Base-by-base conservation (phyloP, 2,329 filamentous ascomycete species). In the Cladorrhinum sp. region DNA sequence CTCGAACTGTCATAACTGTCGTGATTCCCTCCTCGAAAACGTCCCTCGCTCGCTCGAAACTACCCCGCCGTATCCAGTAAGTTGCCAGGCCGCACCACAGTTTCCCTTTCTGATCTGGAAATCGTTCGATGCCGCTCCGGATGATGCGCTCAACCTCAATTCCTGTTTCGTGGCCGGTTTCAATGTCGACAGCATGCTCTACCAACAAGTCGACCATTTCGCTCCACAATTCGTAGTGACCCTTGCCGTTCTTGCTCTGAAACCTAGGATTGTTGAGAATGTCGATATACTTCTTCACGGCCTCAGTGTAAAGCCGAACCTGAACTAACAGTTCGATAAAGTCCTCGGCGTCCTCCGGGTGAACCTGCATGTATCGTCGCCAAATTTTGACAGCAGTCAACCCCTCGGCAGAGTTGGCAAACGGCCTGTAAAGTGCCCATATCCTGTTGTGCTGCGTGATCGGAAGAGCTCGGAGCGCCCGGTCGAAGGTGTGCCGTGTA, bases 121-220 rank as follows among this genome's bases (percentile, higher is more conserved):
- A 99, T 64, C 92, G 86, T 60, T 87, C 81, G 65, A 99, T 94
- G 12, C 95, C 95, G 72, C 93, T 98, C 67, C 92, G 86, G 66
- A 99, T 90, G 70, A 99, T 97, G 63, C 86, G 86, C 71, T 98
- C 93, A 20, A 96, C 92, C 70, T 96, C 88, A 68, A 98, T 92
- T 30, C 91, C 92, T 16, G 85, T 85, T 69, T 94, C 90, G 65
- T 91, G 85, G 14, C 88, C 87, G 5, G 91, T 90, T 69, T 95
- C 86, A 54, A 99, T 87, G 48, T 96, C 86, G 68, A 88, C 89
- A 3, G 95, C 95, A 73, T 96, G 92, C 62, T 90, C 90, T 49
- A 99, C 96, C 51, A 99, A 80, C 65, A 98, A 75, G 70, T 99
- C 95, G 36, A 98, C 88, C 91, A 99, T 96, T 73, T 99, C 95